Evolutionary conservation across 2,329 filamentous ascomycete genomes (phyloP), one percentile per base, ranked within the genome.

Genomic region (Lachnellula subtilissima): DNA sequence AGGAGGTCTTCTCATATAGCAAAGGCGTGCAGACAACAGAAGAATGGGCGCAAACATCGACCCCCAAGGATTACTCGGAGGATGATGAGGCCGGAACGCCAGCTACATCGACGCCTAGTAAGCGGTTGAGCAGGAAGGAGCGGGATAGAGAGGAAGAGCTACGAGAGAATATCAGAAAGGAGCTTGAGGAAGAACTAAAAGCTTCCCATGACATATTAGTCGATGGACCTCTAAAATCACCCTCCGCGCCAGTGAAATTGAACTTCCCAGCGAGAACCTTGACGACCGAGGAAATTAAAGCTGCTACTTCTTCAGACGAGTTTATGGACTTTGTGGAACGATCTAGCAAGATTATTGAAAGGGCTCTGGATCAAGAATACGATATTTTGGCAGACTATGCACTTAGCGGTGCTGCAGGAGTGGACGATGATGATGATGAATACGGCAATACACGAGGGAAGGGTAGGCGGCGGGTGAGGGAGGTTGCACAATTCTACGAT

Each of bases 371-470:
- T 67, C 88, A 96, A 69, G 91, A 97, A 67, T 99, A 97, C 71
- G 94, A 99, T 71, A 90, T 99, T 59, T 78, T 99, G 58, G 91
- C 91, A 56, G 92, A 99, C 74, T 99, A 99, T 73, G 91, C 91
- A 40, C 78, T 95, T 40, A 88, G 89, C 57, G 88, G 88, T 5
- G 78, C 78, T 12, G 75, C 88, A 57, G 86, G 87, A 53, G 75
- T 86, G 11, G 83, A 94, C 42, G 91, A 95, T 48, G 91, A 95
- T 49, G 90, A 95, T 55, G 91, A 91, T 63, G 86, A 90, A 62
- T 78, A 74, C 50, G 87, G 87, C 15, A 87, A 87, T 57, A 83
- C 82, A 2, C 81, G 83, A 35, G 87, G 86, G 4, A 87, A 87
- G 61, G 87, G 86, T 50, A 84, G 87, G 42, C 79, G 89, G 63